A percentile compares a stretch with the other conserved stretches of the same genome.
phyloP scores from a whole-genome alignment of 768 basidiomycete genomes.

The Cyclocybe cylindracea region DNA sequence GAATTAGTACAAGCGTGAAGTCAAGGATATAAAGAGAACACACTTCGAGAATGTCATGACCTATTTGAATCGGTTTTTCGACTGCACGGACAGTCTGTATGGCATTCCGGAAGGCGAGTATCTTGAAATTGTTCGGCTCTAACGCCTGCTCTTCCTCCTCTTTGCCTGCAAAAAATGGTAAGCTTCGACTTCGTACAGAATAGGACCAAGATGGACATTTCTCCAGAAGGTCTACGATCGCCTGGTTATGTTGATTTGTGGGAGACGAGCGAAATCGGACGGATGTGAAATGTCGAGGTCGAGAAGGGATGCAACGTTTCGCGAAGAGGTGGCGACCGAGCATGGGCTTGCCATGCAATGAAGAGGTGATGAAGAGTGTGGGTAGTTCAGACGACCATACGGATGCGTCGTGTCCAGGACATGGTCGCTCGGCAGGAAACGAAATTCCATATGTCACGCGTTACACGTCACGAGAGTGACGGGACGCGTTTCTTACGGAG shows the following conservation, averaged over 20 bases:
- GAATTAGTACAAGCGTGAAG: not conserved
- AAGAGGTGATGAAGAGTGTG: not conserved
- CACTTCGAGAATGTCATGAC: slow-evolving; percentile 41
- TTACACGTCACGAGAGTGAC: slow-evolving; percentile 18
- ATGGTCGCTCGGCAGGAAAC: not conserved
- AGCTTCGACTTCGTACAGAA: not conserved
- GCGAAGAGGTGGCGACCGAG: slow-evolving; percentile 13
- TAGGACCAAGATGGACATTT: slow-evolving; percentile 33
- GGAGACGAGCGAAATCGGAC: slow-evolving; percentile 4
- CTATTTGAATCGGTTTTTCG: slow-evolving; percentile 43
- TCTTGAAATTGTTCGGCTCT: slow-evolving; percentile 45
- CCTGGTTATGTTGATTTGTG: slow-evolving; percentile 21
- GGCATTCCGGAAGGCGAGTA: slow-evolving; percentile 50
- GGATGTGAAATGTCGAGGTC: not conserved
- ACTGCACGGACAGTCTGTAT: slow-evolving; percentile 42
- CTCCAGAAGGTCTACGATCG: slow-evolving; percentile 37
- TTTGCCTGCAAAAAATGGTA: slow-evolving; percentile 32
- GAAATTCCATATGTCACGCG: no score
- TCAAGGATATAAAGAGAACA: slow-evolving; percentile 4
- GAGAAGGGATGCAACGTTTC: slow-evolving; percentile 13
- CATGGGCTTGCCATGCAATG: slow-evolving; percentile 25
- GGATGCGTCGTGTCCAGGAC: not conserved
- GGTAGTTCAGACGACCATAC: not conserved
- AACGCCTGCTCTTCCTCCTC: slow-evolving; percentile 39
- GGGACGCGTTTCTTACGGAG: slow-evolving; percentile 18